phyloP scores from a whole-genome alignment of 2,329 filamentous ascomycete species.

The Alternaria arbusti region DNA sequence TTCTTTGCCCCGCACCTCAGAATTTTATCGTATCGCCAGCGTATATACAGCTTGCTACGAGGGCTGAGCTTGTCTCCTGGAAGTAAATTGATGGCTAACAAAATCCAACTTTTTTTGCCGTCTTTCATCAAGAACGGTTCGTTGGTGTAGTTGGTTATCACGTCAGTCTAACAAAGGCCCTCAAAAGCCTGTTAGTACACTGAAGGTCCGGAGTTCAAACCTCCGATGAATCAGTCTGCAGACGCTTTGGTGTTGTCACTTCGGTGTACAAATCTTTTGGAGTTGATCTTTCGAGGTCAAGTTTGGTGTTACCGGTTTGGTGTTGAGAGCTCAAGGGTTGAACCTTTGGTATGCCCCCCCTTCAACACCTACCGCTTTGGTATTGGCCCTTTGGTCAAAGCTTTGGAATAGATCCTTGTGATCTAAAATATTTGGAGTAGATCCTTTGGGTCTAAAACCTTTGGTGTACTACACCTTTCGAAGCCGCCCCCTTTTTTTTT shows the following conservation, averaged over 20 bases:
- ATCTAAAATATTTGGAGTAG: background rate
- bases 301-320: background rate
- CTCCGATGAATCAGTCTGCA: slow-evolving; percentile 9
- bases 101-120: background rate
- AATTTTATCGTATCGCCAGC: background rate
- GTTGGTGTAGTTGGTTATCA: slow-evolving; percentile 57
- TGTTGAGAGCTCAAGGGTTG: background rate
- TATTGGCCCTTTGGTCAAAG: background rate
- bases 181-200: slow-evolving; percentile 9
- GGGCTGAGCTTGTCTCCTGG: background rate
- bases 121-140: slow-evolving; percentile 22
- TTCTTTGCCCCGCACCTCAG: background rate
- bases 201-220: slow-evolving; percentile 22
- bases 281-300: too few species aligned
- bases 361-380: background rate
- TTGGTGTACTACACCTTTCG: background rate
- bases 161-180: slow-evolving; percentile 52
- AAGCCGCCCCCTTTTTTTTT: background rate
- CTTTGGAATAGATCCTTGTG: background rate
- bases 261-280: too few species aligned
- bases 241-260: too few species aligned
- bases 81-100: background rate
- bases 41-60: background rate
- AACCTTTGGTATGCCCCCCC: background rate
- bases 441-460: background rate